Base-by-base conservation (phyloP, 164 flowering plant species). In the Berberis vulgaris region DNA sequence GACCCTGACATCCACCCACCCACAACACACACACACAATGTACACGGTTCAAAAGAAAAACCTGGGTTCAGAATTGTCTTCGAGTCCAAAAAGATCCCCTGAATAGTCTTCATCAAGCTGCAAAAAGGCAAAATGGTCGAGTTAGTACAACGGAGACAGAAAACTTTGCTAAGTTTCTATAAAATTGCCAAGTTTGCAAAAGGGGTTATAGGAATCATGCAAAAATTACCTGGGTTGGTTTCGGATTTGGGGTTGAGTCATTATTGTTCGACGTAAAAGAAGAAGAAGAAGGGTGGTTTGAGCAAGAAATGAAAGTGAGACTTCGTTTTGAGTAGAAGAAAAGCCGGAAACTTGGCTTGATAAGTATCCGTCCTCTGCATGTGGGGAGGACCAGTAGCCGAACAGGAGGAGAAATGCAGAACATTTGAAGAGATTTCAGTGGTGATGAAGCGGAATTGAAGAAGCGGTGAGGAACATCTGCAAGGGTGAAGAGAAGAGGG, bases 21-120 rank as follows among this genome's bases (percentile, higher is more conserved):
- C 26, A 26, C 26, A 26, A 26, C 26, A 26, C 26, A 26, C 26
- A 26, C 26, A 26, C 26, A 26, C 26, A 26, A 0, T 26, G 26
- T 26, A 26, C 26, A 26, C 26, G 26, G 26, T 26, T 26, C 26
- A 26, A 26, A 26, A 26, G 26, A 26, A 26, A 26, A 41, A 88
- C 96, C 96, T 82, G 38, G 82, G 82, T 43, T 81, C 77, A 5
- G 67, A 57, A 69, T 81, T 82, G 10, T 67, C 77, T 47, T 78
- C 86, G 11, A 89, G 81, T 44, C 92, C 94, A 64, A 85, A 79
- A 39, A 86, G 60, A 65, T 86, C 98, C 70, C 79, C 84, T 0
- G 96, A 77, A 26, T 26, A 61, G 52, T 11, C 40, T 86, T 26
- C 26, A 26, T 26, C 26, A 26, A 26, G 26, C 91, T 87, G 81